Percentiles rank a stretch among this genome's conserved stretches.
Evolutionary conservation across 768 basidiomycete genomes (phyloP).

Genomic region (Lactarius sanguifluus): DNA sequence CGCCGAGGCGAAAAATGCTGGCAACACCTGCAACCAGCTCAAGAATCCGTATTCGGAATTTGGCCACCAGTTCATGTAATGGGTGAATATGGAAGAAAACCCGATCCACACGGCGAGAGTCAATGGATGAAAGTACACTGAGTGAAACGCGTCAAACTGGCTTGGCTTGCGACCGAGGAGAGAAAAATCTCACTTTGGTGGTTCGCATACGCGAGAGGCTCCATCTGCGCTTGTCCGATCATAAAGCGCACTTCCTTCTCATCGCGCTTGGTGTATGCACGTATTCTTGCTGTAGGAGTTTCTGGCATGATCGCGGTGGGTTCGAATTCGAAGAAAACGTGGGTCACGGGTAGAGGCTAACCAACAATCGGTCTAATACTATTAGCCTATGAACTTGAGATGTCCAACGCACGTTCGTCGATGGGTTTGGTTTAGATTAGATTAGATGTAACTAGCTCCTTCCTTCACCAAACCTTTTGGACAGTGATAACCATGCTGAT

Average conservation of each 20-base stretch:
- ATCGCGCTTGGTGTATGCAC: constrained; percentile 51
- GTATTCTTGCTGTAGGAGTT: constrained; percentile 46
- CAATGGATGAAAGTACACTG: constrained; percentile 60
- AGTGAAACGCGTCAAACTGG: constrained; percentile 11
- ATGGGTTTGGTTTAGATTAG: constrained; percentile 18
- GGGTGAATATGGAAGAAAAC: constrained; percentile 56
- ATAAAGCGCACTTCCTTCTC: constrained; percentile 61
- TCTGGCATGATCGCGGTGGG: constrained; percentile 30
- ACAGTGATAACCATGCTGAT: constrained; percentile 65
- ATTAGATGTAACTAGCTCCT: neutral
- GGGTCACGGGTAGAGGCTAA: neutral
- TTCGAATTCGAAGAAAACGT: neutral
- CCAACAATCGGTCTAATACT: neutral
- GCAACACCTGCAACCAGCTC: constrained; percentile 59
- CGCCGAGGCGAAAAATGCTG: constrained; percentile 61
- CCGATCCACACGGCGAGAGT: constrained; percentile 60
- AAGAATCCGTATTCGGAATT: constrained; percentile 42
- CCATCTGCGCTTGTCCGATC: constrained; percentile 65
- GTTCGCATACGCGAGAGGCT: constrained; percentile 67
- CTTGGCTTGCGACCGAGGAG: neutral
- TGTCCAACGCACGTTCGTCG: constrained; percentile 32
- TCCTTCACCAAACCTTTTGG: neutral
- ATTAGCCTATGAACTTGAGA: constrained; percentile 1
- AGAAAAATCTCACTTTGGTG: constrained; percentile 43
- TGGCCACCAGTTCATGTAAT: constrained; percentile 71